phyloP scores from a whole-genome alignment of 2,329 filamentous ascomycete genomes.

The Trichoderma polysporum region DNA sequence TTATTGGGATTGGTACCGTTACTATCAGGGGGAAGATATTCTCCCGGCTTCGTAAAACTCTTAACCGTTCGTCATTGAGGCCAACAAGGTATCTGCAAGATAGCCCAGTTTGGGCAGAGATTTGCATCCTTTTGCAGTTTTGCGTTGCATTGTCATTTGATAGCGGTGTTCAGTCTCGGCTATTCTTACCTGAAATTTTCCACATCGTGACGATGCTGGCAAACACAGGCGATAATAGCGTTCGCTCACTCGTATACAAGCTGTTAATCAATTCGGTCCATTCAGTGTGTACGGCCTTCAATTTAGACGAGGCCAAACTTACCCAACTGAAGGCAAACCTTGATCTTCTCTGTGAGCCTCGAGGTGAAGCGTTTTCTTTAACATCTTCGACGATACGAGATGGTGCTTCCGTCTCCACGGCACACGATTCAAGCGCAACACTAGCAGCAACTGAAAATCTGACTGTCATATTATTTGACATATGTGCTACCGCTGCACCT shows the following conservation, averaged over 20 bases:
- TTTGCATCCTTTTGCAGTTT: slow-evolving; percentile 65
- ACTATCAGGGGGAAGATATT: slow-evolving; percentile 66
- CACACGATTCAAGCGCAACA: slow-evolving; percentile 53
- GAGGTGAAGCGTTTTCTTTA: slow-evolving; percentile 57
- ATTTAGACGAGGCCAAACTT: slow-evolving; percentile 58
- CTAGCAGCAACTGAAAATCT: slow-evolving; percentile 60
- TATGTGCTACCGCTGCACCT: slow-evolving; percentile 62
- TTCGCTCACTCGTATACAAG: slow-evolving; percentile 60
- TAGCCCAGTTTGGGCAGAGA: slow-evolving; percentile 68
- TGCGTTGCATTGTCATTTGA: slow-evolving; percentile 67
- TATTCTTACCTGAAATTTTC: slow-evolving; percentile 68
- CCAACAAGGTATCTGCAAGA: slow-evolving; percentile 66
- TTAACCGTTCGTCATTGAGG: slow-evolving; percentile 65
- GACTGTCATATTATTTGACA: slow-evolving; percentile 61
- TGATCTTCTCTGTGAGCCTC: slow-evolving; percentile 59
- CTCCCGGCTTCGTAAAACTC: slow-evolving; percentile 62
- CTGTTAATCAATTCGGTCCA: slow-evolving; percentile 67
- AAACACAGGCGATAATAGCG: slow-evolving; percentile 59
- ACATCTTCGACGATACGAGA: slow-evolving; percentile 49
- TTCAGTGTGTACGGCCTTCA: slow-evolving; percentile 65
- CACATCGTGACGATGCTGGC: slow-evolving; percentile 70
- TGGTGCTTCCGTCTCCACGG: slow-evolving; percentile 53
- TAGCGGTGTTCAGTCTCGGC: slow-evolving; percentile 64
- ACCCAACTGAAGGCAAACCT: slow-evolving; percentile 57
- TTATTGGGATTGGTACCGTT: slow-evolving; percentile 63